These are phyloP conservation scores for Amanita muscaria DNA, from an alignment of 768 basidiomycete genomes.

Conservation along the genomic window DNA sequence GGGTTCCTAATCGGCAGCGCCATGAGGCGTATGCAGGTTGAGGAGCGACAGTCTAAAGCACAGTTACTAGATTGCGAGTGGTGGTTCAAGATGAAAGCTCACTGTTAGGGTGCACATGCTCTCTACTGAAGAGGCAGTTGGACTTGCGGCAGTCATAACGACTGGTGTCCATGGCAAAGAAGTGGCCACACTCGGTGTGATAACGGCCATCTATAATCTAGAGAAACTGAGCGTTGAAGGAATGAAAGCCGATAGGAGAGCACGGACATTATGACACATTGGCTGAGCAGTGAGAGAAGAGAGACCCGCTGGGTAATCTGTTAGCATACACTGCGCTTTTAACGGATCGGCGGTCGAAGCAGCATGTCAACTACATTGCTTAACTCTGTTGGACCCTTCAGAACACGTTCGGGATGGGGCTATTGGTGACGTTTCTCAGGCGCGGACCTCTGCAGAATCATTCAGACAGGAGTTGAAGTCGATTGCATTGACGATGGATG, in stretches of 20 bases:
- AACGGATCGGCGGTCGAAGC: constrained; percentile 12
- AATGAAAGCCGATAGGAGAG: constrained; percentile 7
- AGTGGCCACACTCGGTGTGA: constrained; percentile 63
- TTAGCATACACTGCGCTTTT: neutral
- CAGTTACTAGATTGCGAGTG: neutral
- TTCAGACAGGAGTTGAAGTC: too few species aligned
- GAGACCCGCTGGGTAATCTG: neutral
- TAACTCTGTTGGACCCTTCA: constrained; percentile 21
- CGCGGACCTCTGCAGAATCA: too few species aligned
- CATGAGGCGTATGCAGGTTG: constrained; percentile 57
- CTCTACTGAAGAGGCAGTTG: constrained; percentile 63
- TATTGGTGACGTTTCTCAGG: too few species aligned
- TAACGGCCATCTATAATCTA: constrained; percentile 74
- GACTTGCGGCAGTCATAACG: constrained; percentile 54
- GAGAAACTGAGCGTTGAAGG: constrained; percentile 1
- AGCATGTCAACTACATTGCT: constrained; percentile 36
- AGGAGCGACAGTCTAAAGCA: constrained; percentile 43
- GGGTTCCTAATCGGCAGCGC: constrained; percentile 58
- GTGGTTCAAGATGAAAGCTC: constrained; percentile 8
- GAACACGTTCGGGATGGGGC: too few species aligned
- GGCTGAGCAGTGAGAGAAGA: neutral
- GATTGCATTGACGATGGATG: too few species aligned
- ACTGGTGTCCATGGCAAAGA: constrained; percentile 62
- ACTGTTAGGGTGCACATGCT: constrained; percentile 54
- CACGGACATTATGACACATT: constrained; percentile 72